These are phyloP conservation scores for Sicyos baderoa DNA, from an alignment of 306 rosid species.

Conservation along the genomic window DNA sequence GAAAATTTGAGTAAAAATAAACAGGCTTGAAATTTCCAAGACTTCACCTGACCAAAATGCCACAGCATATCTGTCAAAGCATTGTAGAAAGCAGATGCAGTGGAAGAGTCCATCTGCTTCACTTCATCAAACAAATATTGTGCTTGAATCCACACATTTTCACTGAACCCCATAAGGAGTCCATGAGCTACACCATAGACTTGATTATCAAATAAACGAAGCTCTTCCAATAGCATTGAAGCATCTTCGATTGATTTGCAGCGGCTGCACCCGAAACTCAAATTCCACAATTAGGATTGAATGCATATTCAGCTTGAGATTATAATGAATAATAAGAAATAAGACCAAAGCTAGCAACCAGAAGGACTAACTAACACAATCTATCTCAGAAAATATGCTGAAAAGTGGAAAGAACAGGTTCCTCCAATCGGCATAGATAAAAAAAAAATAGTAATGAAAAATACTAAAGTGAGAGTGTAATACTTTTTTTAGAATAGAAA, in stretches of 20 bases:
- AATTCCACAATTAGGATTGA: constrained; percentile 20
- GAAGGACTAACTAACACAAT: background rate
- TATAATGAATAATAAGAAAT: background rate
- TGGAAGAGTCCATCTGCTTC: constrained; percentile 73
- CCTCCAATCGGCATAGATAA: background rate
- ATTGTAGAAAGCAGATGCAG: constrained; percentile 86
- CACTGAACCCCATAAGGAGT: constrained; percentile 68
- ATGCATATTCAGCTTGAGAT: background rate
- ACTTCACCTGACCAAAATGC: constrained; percentile 88
- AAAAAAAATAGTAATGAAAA: background rate
- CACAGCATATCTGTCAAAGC: constrained; percentile 95
- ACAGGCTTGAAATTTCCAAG: background rate
- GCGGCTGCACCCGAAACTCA: constrained; percentile 46
- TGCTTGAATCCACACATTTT: constrained; percentile 63
- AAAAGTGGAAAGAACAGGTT: constrained; percentile 9
- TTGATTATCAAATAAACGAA: constrained; percentile 67
- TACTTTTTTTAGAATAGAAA: too few species aligned
- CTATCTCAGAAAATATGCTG: background rate
- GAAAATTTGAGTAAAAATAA: too few species aligned
- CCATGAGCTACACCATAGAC: constrained; percentile 92
- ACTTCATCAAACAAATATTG: constrained; percentile 71
- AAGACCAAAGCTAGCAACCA: constrained; percentile 4
- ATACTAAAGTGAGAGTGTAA: background rate
- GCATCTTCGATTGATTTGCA: constrained; percentile 76
- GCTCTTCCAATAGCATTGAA: constrained; percentile 75